Conservation (phyloP, 2,329 filamentous ascomycete species). For the Achaetomium macrosporum region DNA sequence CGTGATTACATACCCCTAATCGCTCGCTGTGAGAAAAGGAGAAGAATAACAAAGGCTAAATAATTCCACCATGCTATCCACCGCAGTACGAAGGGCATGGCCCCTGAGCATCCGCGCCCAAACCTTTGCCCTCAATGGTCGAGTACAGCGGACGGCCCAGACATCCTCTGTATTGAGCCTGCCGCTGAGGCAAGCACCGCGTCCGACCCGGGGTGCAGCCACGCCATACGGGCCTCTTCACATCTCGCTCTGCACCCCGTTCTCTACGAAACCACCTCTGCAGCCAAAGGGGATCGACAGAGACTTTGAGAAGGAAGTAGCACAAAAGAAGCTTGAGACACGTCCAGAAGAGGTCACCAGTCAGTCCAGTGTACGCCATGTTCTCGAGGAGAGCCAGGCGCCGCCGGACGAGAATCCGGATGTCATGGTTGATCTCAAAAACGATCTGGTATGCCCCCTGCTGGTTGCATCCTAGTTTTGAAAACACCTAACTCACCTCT, state of each 20-base stretch:
- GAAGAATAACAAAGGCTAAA: too few relatives aligned
- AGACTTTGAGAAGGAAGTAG: conserved; percentile 50
- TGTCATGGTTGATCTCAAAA: conserved; percentile 33
- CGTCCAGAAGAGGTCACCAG: conserved; percentile 56
- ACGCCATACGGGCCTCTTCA: background rate
- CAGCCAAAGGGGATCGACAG: conserved; percentile 42
- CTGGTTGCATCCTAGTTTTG: too few relatives aligned
- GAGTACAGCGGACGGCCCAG: background rate
- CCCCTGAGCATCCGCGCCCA: conserved; percentile 13
- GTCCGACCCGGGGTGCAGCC: too few relatives aligned
- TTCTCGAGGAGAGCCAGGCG: conserved; percentile 37
- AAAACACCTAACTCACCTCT: too few relatives aligned
- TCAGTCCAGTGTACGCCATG: conserved; percentile 49
- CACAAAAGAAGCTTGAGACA: conserved; percentile 49
- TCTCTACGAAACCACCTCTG: conserved; percentile 25
- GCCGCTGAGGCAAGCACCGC: background rate
- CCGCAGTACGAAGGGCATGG: conserved; percentile 20
- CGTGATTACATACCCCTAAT: background rate
- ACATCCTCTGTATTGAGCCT: background rate
- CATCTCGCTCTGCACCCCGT: conserved; percentile 10
- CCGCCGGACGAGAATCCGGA: conserved; percentile 17
- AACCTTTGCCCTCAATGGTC: background rate
- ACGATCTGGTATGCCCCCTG: conserved; percentile 49
- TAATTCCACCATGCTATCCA: conserved; percentile 5
- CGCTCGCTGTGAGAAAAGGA: background rate